phyloP scores from a whole-genome alignment of 352 stramenopile species.

The Globisporangium ultimum region DNA sequence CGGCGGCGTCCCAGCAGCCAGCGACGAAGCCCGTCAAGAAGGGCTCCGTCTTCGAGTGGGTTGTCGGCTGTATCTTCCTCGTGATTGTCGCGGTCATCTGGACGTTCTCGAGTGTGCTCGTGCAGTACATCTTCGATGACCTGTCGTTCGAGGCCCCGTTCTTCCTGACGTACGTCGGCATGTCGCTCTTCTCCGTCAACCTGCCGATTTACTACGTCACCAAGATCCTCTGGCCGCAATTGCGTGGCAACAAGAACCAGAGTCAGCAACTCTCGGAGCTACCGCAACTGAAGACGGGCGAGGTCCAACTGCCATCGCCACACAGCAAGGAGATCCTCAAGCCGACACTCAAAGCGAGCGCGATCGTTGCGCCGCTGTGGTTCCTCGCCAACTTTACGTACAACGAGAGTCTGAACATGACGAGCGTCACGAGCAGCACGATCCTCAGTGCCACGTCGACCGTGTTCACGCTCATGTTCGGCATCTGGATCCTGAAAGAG shows the following conservation, averaged over 20 bases:
- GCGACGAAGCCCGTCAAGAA: constrained; percentile 1
- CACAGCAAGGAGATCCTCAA: constrained; percentile 13
- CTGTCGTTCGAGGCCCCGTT: constrained; percentile 78
- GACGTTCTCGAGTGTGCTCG: constrained; percentile 77
- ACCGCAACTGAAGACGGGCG: constrained; percentile 27
- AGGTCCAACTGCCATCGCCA: constrained; percentile 17
- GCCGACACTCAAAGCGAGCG: constrained; percentile 30
- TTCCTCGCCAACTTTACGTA: constrained; percentile 95
- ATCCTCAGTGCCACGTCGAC: constrained; percentile 93
- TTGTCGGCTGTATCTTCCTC: constrained; percentile 61
- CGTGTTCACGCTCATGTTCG: constrained; percentile 93
- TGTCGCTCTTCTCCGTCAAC: constrained; percentile 72
- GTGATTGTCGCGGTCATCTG: constrained; percentile 69
- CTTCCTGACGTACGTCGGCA: constrained; percentile 83
- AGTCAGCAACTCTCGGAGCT: constrained; percentile 25
- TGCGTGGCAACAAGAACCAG: constrained; percentile 19
- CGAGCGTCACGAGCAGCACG: constrained; percentile 93
- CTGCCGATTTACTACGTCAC: constrained; percentile 68
- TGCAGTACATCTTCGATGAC: constrained; percentile 88
- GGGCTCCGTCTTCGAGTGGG: constrained; percentile 50
- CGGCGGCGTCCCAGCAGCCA: not conserved
- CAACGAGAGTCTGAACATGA: constrained; percentile 89
- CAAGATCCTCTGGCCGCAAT: constrained; percentile 31
- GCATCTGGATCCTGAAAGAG: constrained; percentile 77
- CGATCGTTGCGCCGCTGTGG: constrained; percentile 91